Conservation (phyloP, 805 yeast genomes). For the Candida rishiriensis region DNA sequence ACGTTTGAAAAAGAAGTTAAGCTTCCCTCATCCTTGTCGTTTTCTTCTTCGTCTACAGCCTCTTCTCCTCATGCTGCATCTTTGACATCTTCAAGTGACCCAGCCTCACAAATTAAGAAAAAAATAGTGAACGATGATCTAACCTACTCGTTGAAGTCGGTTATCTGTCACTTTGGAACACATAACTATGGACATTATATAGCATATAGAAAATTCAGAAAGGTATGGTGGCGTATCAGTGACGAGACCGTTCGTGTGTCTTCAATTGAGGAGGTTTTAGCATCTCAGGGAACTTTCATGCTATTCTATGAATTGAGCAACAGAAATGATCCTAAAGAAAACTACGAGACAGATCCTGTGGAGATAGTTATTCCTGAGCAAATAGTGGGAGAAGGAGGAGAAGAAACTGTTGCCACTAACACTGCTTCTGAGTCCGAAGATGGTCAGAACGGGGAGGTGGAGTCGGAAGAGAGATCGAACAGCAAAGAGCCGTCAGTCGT, state of each 20-base stretch:
- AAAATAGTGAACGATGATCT: conserved; percentile 35
- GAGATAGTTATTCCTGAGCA: conserved; percentile 3
- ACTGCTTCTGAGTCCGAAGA: conserved; percentile 5
- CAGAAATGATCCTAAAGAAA: conserved; percentile 28
- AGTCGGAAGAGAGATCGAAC: too few relatives aligned
- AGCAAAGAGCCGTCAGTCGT: neutral
- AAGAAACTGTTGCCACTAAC: neutral
- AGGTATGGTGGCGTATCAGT: conserved; percentile 92
- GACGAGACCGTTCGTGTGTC: conserved; percentile 85
- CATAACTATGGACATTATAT: conserved; percentile 98
- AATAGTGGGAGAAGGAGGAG: conserved; percentile 7
- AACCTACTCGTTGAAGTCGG: conserved; percentile 73
- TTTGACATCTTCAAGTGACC: neutral
- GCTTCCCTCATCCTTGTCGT: neutral
- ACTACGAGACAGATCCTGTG: conserved; percentile 25
- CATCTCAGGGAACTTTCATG: conserved; percentile 88
- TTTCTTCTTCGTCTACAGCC: neutral
- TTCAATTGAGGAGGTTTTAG: conserved; percentile 73
- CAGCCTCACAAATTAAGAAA: conserved; percentile 4
- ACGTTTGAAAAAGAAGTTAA: neutral
- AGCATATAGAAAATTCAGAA: conserved; percentile 75
- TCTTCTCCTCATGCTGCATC: conserved; percentile 1
- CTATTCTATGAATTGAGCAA: conserved; percentile 66
- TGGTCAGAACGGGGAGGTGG: neutral
- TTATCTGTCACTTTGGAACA: conserved; percentile 89